Evolutionary conservation across 345 rosid species (phyloP).

Genomic region (Erucastrum elatum): DNA sequence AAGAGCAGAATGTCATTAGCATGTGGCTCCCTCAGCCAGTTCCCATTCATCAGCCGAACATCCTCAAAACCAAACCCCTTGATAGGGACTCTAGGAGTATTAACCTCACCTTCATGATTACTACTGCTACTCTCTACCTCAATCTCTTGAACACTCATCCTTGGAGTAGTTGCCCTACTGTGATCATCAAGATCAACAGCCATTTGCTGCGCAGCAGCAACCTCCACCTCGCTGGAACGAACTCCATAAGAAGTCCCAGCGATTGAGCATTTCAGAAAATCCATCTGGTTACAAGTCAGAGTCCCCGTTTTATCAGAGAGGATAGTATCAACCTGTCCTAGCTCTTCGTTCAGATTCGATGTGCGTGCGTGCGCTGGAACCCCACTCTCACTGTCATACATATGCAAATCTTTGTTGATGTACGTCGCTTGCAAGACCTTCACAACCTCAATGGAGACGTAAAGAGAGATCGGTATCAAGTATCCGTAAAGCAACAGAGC

Average conservation of each 20-base stretch:
- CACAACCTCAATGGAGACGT: constrained; percentile 95
- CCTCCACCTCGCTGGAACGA: constrained; percentile 77
- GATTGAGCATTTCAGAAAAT: constrained; percentile 92
- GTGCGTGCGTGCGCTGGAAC: constrained; percentile 88
- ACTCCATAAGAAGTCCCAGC: constrained; percentile 83
- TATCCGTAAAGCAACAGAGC: constrained; percentile 97
- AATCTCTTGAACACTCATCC: constrained; percentile 52
- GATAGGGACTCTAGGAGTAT: constrained; percentile 46
- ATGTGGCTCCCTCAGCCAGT: constrained; percentile 78
- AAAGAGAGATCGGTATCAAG: constrained; percentile 90
- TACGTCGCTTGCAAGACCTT: constrained; percentile 94
- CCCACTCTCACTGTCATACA: constrained; percentile 92
- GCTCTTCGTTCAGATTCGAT: constrained; percentile 93
- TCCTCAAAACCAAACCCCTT: constrained; percentile 95
- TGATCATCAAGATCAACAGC: constrained; percentile 74
- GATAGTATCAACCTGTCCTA: constrained; percentile 95
- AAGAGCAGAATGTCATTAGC: constrained; percentile 53
- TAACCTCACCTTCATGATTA: constrained; percentile 43
- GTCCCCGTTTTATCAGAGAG: constrained; percentile 99
- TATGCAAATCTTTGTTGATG: constrained; percentile 76
- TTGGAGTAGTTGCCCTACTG: constrained; percentile 41
- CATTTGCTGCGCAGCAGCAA: constrained; percentile 86
- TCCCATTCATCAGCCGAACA: constrained; percentile 69
- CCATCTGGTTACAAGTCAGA: constrained; percentile 98
- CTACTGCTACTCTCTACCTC: constrained; percentile 72